Evolutionary conservation across 306 rosid genomes (phyloP).

Genomic region (Benincasa hispida): DNA sequence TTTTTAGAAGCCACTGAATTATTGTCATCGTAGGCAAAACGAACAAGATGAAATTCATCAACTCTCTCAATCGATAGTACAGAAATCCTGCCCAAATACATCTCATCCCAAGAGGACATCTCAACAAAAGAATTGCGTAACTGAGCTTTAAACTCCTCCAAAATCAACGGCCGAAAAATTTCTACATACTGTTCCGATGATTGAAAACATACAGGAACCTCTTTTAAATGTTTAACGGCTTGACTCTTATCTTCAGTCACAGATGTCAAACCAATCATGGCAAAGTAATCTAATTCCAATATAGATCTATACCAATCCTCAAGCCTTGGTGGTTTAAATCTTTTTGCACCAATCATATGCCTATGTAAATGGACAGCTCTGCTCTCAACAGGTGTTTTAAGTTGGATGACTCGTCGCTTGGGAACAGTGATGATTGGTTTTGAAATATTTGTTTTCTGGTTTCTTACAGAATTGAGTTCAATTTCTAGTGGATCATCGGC

Average conservation of each 20-base stretch:
- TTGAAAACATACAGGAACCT: constrained; percentile 76
- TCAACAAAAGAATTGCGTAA: constrained; percentile 62
- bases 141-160: constrained; percentile 96
- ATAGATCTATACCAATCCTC: constrained; percentile 89
- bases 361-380: constrained; percentile 32
- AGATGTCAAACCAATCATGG: constrained; percentile 50
- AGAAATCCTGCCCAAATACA: constrained; percentile 62
- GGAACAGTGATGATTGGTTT: constrained; percentile 39
- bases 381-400: constrained; percentile 42
- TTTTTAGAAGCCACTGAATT: constrained; percentile 45
- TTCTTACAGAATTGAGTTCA: constrained; percentile 44
- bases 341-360: constrained; percentile 41
- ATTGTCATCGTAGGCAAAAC: constrained; percentile 60
- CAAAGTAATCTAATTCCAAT: constrained; percentile 72
- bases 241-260: constrained; percentile 42
- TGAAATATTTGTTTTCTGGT: constrained; percentile 31
- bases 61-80: constrained; percentile 84
- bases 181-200: constrained; percentile 74
- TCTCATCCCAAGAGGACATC: constrained; percentile 72
- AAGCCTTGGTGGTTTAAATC: constrained; percentile 78
- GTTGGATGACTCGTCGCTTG: constrained; percentile 82
- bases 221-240: constrained; percentile 42
- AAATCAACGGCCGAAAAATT: constrained; percentile 72
- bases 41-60: constrained; percentile 87
- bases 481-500: constrained; percentile 43